Conservation (phyloP, 2,329 filamentous ascomycete genomes). For the Paraphoma chrysanthemicola region DNA sequence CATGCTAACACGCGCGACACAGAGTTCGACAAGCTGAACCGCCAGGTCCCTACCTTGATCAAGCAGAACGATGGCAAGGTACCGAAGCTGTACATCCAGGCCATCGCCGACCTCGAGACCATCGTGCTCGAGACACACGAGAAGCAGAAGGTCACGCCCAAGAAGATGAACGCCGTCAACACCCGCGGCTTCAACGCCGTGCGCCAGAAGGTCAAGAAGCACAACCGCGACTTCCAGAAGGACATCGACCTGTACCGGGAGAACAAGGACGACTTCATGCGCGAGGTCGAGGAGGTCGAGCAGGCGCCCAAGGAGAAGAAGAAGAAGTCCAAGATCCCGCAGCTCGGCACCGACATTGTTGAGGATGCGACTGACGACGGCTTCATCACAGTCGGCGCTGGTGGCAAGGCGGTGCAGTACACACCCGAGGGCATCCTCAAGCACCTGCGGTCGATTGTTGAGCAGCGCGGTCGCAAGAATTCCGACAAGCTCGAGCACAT, state of each 20-base stretch:
- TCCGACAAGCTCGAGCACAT: slow-evolving; percentile 96
- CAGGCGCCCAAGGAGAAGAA: slow-evolving; percentile 57
- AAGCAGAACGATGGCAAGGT: slow-evolving; percentile 72
- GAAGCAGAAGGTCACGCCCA: slow-evolving; percentile 93
- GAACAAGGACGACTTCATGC: slow-evolving; percentile 87
- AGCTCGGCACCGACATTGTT: slow-evolving; percentile 59
- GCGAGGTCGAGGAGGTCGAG: slow-evolving; percentile 80
- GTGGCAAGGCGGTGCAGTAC: slow-evolving; percentile 87
- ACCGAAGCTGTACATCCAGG: slow-evolving; percentile 92
- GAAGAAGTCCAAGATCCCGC: slow-evolving; percentile 57
- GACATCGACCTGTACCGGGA: slow-evolving; percentile 88
- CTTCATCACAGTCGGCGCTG: slow-evolving; percentile 86
- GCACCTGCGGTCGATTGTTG: slow-evolving; percentile 89
- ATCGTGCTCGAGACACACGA: slow-evolving; percentile 91
- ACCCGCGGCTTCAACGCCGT: slow-evolving; percentile 94
- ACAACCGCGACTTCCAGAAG: slow-evolving; percentile 90
- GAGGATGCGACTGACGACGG: slow-evolving; percentile 76
- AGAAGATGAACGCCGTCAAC: slow-evolving; percentile 99
- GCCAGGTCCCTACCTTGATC: slow-evolving; percentile 69
- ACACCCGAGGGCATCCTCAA: slow-evolving; percentile 98
- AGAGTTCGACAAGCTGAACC: slow-evolving; percentile 96
- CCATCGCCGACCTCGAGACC: slow-evolving; percentile 91
- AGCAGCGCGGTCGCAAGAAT: slow-evolving; percentile 98
- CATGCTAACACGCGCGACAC: slow-evolving; percentile 28
- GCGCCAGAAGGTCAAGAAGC: slow-evolving; percentile 98